Base-by-base conservation (phyloP, 306 rosid genomes). In the Malus sylvestris region DNA sequence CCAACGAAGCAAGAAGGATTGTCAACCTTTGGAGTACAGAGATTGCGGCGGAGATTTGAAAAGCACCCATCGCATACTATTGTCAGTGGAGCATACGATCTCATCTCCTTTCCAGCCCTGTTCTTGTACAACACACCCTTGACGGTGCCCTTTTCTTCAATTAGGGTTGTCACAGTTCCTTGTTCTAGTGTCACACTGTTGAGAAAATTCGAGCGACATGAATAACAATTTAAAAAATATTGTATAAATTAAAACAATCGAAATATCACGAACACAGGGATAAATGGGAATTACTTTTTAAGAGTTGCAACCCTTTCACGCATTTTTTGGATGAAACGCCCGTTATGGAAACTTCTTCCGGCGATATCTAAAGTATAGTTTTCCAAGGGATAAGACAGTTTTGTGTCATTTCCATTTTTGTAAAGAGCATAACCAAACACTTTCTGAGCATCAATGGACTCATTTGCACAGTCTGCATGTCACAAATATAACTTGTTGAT, bases 11-110 rank as follows among this genome's bases (percentile, higher is more conserved):
- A 86, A 22, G 98, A 93, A 30, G 93, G 93, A 16, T 75, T 85
- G 33, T 91, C 98, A 68, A 91, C 91, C 92, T 82, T 80, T 6
- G 98, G 86, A 59, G 83, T 70, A 80, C 97, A 88, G 72, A 93
- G 97, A 65, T 90, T 85, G 46, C 90, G 88, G 62, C 97, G 86
- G 40, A 93, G 82, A 83, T 91, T 90, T 25, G 98, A 93, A 80
- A 90, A 93, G 73, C 98, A 89, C 4, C 97, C 97, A 66, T 93
- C 97, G 33, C 98, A 93, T 0, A 93, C 96, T 3, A 91, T 76
- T 30, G 97, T 93, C 42, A 91, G 92, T 12, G 97, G 91, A 83
- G 97, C 97, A 59, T 72, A 77, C 6, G 90, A 80, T 58, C 79
- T 81, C 77, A 90, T 15, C 79, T 87, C 90, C 68, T 83, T 77